Conservation (phyloP, 2,329 filamentous ascomycete species). For the Hypocrella siamensis region DNA sequence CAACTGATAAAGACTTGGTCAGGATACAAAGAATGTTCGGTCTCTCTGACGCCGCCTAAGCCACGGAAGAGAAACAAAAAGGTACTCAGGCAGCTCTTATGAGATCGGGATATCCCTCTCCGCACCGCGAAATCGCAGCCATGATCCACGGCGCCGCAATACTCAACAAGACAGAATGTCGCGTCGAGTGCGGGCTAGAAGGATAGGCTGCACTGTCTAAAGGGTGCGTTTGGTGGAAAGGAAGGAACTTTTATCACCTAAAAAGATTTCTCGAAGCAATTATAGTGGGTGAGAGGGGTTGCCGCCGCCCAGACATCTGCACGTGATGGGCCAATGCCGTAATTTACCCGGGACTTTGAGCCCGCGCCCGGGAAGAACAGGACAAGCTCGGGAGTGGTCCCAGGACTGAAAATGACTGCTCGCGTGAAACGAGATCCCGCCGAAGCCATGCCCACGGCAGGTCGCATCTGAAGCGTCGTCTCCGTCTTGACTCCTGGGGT, state of each 20-base stretch:
- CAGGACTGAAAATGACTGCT: not conserved
- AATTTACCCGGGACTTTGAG: too few relatives aligned
- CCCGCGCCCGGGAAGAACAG: too few relatives aligned
- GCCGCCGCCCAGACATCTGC: not conserved
- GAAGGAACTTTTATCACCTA: conserved; percentile 8
- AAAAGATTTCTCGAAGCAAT: too few relatives aligned
- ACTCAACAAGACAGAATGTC: conserved; percentile 49
- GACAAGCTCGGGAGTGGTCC: not conserved
- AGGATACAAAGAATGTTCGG: conserved; percentile 18
- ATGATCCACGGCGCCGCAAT: conserved; percentile 45
- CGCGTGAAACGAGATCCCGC: not conserved
- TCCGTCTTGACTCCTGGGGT: too few relatives aligned
- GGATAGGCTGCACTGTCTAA: conserved; percentile 78
- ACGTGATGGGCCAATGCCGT: too few relatives aligned
- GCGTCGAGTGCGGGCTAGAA: conserved; percentile 34
- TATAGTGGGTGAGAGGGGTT: too few relatives aligned
- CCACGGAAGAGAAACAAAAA: conserved; percentile 12
- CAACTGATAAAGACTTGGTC: too few relatives aligned
- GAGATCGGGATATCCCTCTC: conserved; percentile 34
- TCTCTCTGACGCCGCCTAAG: conserved; percentile 26
- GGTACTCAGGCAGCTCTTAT: conserved; percentile 43
- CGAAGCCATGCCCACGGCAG: not conserved
- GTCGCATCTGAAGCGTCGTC: conserved; percentile 2
- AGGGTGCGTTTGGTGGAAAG: conserved; percentile 50
- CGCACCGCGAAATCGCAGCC: conserved; percentile 42